Conservation (phyloP, 2,329 filamentous ascomycete species). For the Talaromyces verruculosus region DNA sequence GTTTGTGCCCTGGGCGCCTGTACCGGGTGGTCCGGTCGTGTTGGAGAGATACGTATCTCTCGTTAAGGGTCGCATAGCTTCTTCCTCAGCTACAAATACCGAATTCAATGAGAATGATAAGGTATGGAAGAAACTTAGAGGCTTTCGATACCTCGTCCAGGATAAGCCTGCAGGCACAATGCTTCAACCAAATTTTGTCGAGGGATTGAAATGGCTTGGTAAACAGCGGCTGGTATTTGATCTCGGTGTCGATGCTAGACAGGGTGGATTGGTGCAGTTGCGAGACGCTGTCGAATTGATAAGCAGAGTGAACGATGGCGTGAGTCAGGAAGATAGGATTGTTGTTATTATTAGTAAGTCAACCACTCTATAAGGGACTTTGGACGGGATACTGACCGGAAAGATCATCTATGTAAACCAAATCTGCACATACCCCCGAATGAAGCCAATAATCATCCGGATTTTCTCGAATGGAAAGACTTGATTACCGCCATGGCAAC, state of each 20-base stretch:
- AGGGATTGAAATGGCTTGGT: slow-evolving; percentile 64
- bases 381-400: neutral
- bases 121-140: slow-evolving; percentile 68
- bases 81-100: slow-evolving; percentile 35
- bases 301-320: slow-evolving; percentile 62
- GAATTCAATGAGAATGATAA: slow-evolving; percentile 58
- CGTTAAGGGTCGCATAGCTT: slow-evolving; percentile 50
- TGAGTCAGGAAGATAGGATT: slow-evolving; percentile 52
- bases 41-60: slow-evolving; percentile 65
- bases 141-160: slow-evolving; percentile 81
- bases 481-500: slow-evolving; percentile 68
- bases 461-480: slow-evolving; percentile 68
- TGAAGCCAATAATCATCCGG: slow-evolving; percentile 43
- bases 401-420: slow-evolving; percentile 89
- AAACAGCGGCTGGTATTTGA: slow-evolving; percentile 71
- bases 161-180: slow-evolving; percentile 68
- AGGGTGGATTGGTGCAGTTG: slow-evolving; percentile 71
- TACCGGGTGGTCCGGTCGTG: slow-evolving; percentile 62
- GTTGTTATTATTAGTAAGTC: slow-evolving; percentile 66
- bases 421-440: slow-evolving; percentile 60
- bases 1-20: slow-evolving; percentile 81
- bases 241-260: slow-evolving; percentile 76
- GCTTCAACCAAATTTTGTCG: slow-evolving; percentile 63
- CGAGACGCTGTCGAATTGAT: slow-evolving; percentile 72
- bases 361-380: neutral